phyloP scores from a whole-genome alignment of 352 stramenopile genomes.

The Phytophthora constricta region DNA sequence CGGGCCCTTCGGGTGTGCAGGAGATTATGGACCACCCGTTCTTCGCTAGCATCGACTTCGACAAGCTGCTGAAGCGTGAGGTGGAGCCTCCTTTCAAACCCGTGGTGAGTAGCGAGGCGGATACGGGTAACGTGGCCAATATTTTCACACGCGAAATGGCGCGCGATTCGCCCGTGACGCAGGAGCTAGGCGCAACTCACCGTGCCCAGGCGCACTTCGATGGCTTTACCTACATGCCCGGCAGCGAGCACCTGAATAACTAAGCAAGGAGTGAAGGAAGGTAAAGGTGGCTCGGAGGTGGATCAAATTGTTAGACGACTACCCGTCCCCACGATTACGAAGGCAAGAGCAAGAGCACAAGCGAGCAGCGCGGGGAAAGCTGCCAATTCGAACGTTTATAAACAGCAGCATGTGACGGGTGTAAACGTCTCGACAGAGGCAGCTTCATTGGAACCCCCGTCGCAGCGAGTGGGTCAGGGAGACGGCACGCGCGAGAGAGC shows the following conservation, averaged over 20 bases:
- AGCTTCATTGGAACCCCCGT: constrained; percentile 35
- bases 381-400: constrained; percentile 23
- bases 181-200: constrained; percentile 84
- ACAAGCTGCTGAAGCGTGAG: constrained; percentile 80
- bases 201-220: constrained; percentile 91
- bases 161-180: constrained; percentile 88
- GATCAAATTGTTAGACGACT: constrained; percentile 40
- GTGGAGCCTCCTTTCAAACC: constrained; percentile 90
- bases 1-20: constrained; percentile 79
- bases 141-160: constrained; percentile 88
- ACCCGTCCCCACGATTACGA: constrained; percentile 26
- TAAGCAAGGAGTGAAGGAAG: constrained; percentile 40
- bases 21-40: constrained; percentile 92
- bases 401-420: constrained; percentile 23
- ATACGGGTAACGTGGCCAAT: constrained; percentile 89
- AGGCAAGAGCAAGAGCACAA: constrained; percentile 30
- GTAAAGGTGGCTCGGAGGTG: constrained; percentile 1
- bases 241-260: constrained; percentile 51
- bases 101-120: constrained; percentile 80
- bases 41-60: constrained; percentile 88
- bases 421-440: constrained; percentile 11
- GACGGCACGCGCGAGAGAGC: constrained; percentile 45
- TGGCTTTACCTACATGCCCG: constrained; percentile 93
- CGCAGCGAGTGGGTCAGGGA: constrained; percentile 26
- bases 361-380: constrained; percentile 32